These are phyloP conservation scores for Nothomitra cinnamomea DNA, from an alignment of 2,329 filamentous ascomycete genomes.

Conservation along the genomic window DNA sequence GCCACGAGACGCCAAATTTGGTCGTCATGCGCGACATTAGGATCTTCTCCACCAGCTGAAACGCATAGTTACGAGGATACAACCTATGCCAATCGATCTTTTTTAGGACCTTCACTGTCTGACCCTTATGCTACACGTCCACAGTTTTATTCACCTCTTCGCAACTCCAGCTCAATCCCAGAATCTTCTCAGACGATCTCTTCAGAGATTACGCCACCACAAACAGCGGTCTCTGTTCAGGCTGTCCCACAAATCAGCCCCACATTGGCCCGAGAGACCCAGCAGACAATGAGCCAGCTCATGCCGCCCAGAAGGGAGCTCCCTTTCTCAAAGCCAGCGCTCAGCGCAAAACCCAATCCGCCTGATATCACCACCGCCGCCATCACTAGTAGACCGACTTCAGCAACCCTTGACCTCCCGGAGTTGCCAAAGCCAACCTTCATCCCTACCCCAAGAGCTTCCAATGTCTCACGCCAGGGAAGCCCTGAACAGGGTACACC, in stretches of 20 bases:
- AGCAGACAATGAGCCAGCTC: constrained; percentile 8
- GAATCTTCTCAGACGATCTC: background rate
- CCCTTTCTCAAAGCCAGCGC: constrained; percentile 6
- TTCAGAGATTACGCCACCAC: background rate
- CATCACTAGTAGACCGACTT: background rate
- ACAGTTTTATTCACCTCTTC: background rate
- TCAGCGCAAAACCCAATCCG: background rate
- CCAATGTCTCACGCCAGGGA: background rate
- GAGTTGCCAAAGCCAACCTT: background rate
- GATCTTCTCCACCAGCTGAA: background rate
- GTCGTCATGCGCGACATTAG: background rate
- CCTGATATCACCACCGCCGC: background rate
- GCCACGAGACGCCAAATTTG: background rate
- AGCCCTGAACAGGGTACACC: background rate
- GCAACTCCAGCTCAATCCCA: background rate
- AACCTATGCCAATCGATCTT: background rate
- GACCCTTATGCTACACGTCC: background rate
- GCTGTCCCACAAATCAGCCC: background rate
- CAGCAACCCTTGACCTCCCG: background rate
- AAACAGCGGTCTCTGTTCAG: background rate
- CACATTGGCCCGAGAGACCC: background rate
- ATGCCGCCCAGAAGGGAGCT: constrained; percentile 11
- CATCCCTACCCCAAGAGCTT: background rate
- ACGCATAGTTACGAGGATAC: too few relatives aligned
- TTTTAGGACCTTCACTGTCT: background rate